phyloP scores from a whole-genome alignment of 1,284 basidiomycete genomes.

The Flammula alnicola region DNA sequence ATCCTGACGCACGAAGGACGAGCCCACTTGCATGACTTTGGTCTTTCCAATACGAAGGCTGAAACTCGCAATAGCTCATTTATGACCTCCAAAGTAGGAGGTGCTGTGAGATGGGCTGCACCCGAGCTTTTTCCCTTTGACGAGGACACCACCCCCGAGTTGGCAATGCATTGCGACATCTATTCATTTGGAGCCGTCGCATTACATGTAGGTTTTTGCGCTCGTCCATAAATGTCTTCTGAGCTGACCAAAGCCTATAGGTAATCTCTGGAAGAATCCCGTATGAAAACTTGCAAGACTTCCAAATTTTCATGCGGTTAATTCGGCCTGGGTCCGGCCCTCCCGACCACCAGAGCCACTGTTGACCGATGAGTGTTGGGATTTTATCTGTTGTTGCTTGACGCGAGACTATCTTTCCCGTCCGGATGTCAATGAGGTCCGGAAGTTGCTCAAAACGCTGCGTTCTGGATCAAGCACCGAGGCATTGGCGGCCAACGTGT shows the following conservation, averaged over 20 bases:
- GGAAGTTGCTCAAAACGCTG: background rate
- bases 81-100: constrained; percentile 36
- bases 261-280: background rate
- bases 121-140: constrained; percentile 30
- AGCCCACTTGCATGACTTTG: constrained; percentile 40
- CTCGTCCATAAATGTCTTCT: background rate
- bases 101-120: constrained; percentile 36
- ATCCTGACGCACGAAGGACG: constrained; percentile 35
- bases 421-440: background rate
- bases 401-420: background rate
- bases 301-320: background rate
- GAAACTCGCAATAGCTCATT: constrained; percentile 35
- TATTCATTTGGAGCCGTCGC: background rate
- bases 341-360: background rate
- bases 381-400: background rate
- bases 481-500: no score
- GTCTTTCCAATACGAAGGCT: constrained; percentile 38
- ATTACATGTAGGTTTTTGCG: background rate
- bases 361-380: background rate
- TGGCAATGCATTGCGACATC: background rate
- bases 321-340: no score
- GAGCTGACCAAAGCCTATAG: background rate
- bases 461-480: background rate
- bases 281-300: background rate
- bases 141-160: background rate